phyloP scores from a whole-genome alignment of 768 basidiomycete genomes.

The Hydnomerulius pinastri region DNA sequence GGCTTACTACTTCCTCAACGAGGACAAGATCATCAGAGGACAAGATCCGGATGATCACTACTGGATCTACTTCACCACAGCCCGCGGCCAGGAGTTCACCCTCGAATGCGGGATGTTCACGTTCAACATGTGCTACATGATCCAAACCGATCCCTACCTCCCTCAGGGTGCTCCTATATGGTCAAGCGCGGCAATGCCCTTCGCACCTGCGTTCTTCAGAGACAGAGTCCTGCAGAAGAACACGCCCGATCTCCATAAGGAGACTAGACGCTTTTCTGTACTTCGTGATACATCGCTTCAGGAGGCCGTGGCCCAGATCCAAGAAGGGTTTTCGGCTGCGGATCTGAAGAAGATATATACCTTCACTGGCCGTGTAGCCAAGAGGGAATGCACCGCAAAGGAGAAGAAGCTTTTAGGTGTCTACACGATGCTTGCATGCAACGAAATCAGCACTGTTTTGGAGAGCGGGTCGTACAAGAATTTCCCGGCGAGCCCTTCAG shows the following conservation, averaged over 20 bases:
- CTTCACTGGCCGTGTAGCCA: background rate
- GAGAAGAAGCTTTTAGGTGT: background rate
- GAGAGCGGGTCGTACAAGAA: background rate
- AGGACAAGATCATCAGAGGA: conserved; percentile 28
- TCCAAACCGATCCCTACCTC: conserved; percentile 18
- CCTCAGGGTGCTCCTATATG: too few relatives aligned
- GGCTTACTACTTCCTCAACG: conserved; percentile 30
- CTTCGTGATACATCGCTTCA: background rate
- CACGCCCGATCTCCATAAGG: background rate
- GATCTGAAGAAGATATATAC: background rate
- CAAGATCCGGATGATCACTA: conserved; percentile 50
- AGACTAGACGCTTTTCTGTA: conserved; percentile 2
- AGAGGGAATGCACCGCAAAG: background rate
- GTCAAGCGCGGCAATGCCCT: background rate
- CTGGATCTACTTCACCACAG: conserved; percentile 51
- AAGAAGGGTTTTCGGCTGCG: background rate
- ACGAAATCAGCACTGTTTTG: background rate
- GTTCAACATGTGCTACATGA: conserved; percentile 40
- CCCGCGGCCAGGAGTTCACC: conserved; percentile 41
- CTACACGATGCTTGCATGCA: conserved; percentile 1
- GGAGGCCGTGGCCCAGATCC: background rate
- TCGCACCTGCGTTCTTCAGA: conserved; percentile 14
- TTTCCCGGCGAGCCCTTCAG: background rate
- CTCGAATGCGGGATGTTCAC: conserved; percentile 46
- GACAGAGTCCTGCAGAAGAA: conserved; percentile 4